Evolutionary conservation across 495 filamentous ascomycete genomes (phyloP), one percentile per base, ranked within the genome.

Genomic region (Penicillium angulare): DNA sequence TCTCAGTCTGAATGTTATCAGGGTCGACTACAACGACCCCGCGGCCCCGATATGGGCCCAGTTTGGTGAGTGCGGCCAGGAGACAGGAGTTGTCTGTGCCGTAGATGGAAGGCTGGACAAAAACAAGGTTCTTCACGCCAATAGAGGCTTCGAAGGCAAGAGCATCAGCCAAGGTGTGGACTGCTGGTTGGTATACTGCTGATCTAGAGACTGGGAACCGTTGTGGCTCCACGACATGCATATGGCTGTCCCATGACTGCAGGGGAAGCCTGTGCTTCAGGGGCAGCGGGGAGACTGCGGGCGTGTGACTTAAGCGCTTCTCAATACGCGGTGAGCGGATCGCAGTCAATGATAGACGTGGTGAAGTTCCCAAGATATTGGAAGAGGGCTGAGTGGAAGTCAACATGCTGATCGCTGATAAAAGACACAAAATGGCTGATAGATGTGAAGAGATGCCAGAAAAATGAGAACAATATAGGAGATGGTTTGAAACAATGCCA

Each of bases 21-120:
- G 76, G 72, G 47, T 81, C 75, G 47, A 81, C 67, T 1, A 69
- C 71, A n/a, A 79, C 73, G 6, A 80, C 70, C 7, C 65, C 78
- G 49, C 77, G 66, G n/a, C 74, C 75, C 49, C 67, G 64, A 23
- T 61, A 62, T 18, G 73, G 70, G 5, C 72, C 73, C 31, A 77
- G 38, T 40, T 55, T 53, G 15, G 50, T 41, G 5, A 80, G 63
- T 8, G 74, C 73, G 39, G 75, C 68, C 18, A 81, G 55, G 9
- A 79, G 63, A 53, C 76, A 81, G n/a, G 72, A 73, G 40, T 81
- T 79, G 55, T 81, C 73, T 17, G 61, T 64, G 36, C 76, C 77
- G 50, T 80, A 81, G 43, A 75, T 66, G 10, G 74, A 77, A 3
- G 76, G 76, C 43, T 80, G 77, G 5, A 81, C 76, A 38, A 80